Evolutionary conservation across 176 grass and related monocot species (phyloP), one percentile per base, ranked within the genome.

Genomic region (Cenchrus americanus): DNA sequence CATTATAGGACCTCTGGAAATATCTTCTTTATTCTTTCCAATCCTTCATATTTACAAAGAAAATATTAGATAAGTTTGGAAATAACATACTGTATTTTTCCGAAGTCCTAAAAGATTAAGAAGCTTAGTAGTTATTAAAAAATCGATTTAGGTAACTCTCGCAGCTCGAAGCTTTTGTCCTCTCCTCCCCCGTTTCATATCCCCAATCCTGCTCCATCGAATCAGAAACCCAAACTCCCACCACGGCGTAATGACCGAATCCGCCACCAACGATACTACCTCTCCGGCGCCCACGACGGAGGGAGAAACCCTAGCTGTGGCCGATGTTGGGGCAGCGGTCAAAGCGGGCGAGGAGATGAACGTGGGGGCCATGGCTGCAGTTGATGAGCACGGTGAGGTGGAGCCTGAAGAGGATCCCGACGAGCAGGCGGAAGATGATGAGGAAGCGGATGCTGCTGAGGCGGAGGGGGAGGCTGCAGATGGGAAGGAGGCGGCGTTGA

Each of bases 401-500:
- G 82, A 32, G 75, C 17, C 21, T 42, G 73, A 89, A 17, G 73
- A 71, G 51, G 83, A 27, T 72, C 71, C 71, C 51, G 44, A 21
- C 2, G 32, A 15, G 18, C 74, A 75, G 44, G 42, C 6, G 14
- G 57, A 61, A 11, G 41, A 75, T 5, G 62, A 79, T 42, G 72
- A 74, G 49, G 26, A 71, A 50, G 30, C 11, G 10, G 14, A 19
- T 4, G 52, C 5, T 30, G 54, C 14, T 13, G n/a, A 21, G 6
- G 43, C 4, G 17, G 32, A 76, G 46, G 66, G 32, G 66, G 66
- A 55, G 1, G 24, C 22, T 42, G 65, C 19, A 10, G 65, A 60
- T 37, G 54, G 7, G 6, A 66, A 37, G 48, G 54, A 44, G 53
- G 43, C 23, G 19, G 58, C 19, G 44, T 32, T 14, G 60, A 7